Evolutionary conservation across 768 basidiomycete species (phyloP).

Genomic region (Mycena olivaceomarginata): DNA sequence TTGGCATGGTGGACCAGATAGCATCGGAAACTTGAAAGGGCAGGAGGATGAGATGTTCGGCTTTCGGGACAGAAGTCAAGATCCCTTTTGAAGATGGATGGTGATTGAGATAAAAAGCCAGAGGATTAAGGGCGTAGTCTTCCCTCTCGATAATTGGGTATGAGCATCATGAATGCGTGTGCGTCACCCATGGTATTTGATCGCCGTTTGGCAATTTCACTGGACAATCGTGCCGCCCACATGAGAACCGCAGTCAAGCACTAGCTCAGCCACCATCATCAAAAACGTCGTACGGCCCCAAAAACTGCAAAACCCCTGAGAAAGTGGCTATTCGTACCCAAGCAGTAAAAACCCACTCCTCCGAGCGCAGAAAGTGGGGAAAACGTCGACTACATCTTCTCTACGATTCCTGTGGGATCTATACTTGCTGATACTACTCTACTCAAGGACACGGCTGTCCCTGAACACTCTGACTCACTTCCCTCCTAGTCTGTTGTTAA

Average conservation of each 20-base stretch:
- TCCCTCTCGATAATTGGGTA: slow-evolving; percentile 7
- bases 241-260: slow-evolving; percentile 5
- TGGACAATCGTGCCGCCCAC: not conserved
- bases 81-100: slow-evolving; percentile 6
- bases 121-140: not conserved
- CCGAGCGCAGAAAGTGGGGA: not conserved
- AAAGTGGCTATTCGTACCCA: not conserved
- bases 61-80: not conserved
- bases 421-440: not conserved
- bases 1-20: slow-evolving; percentile 7
- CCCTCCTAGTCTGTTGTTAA: too few species aligned
- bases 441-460: too few species aligned
- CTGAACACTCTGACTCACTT: too few species aligned
- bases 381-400: slow-evolving; percentile 4
- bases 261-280: not conserved
- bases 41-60: slow-evolving; percentile 7
- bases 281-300: not conserved
- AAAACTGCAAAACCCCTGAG: not conserved
- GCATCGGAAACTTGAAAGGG: not conserved
- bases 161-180: slow-evolving; percentile 3
- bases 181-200: slow-evolving; percentile 2
- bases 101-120: not conserved
- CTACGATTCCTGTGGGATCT: not conserved
- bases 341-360: slow-evolving; percentile 1
- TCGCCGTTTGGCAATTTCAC: not conserved